phyloP scores from a whole-genome alignment of 129 eudicot genomes.

The Glebionis coronaria region DNA sequence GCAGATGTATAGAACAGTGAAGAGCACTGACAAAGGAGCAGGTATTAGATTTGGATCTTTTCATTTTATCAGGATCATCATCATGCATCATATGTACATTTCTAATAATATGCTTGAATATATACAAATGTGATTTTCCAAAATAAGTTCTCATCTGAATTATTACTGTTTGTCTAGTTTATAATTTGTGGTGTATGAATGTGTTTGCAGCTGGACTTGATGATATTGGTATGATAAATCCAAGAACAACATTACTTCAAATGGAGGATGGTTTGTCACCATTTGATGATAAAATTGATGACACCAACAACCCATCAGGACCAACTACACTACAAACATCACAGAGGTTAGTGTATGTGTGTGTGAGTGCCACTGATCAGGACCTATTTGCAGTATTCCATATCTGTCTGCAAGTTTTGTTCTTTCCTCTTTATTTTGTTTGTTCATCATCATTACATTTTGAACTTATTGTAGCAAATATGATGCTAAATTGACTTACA shows the following conservation, averaged over 20 bases:
- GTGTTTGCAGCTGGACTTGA: constrained; percentile 35
- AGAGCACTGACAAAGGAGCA: constrained; percentile 84
- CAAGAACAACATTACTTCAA: constrained; percentile 33
- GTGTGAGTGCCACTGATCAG: constrained; percentile 17
- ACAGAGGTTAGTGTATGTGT: constrained; percentile 47
- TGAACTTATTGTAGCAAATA: constrained; percentile 20
- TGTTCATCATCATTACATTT: constrained; percentile 31
- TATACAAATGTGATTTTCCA: background rate
- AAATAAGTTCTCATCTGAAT: constrained; percentile 12
- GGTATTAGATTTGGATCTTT: constrained; percentile 46
- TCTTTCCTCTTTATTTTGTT: constrained; percentile 18
- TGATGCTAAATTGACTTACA: constrained; percentile 24
- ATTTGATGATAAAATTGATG: constrained; percentile 42
- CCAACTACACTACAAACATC: constrained; percentile 45
- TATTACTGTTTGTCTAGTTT: constrained; percentile 20
- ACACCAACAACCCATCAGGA: constrained; percentile 34
- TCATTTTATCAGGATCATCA: constrained; percentile 25
- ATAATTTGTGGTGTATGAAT: constrained; percentile 25
- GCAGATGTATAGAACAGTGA: constrained; percentile 99
- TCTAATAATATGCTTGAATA: constrained; percentile 3
- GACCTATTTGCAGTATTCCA: constrained; percentile 18
- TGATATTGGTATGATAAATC: constrained; percentile 40
- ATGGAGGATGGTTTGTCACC: constrained; percentile 30
- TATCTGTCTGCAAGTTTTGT: constrained; percentile 29
- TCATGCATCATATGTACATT: constrained; percentile 17